Conservation (phyloP, 257 asterid species). For the Ehretia macrophylla region DNA sequence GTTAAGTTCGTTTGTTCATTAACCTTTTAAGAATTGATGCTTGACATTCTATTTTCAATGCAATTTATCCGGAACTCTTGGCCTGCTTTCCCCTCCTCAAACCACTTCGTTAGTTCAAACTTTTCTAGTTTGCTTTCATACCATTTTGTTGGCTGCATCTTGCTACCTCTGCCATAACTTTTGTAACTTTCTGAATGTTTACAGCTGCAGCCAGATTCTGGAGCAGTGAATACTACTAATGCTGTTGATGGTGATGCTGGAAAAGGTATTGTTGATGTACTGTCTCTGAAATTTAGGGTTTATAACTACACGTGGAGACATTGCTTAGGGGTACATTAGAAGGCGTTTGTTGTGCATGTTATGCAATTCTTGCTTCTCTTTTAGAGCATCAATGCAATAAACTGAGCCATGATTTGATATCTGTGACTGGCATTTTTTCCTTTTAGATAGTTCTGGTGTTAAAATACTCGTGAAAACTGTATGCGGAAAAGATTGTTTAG, state of each 20-base stretch:
- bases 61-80: conserved; percentile 58
- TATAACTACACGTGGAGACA: background rate
- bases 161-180: background rate
- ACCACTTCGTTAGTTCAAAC: conserved; percentile 39
- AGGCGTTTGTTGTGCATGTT: too few relatives aligned
- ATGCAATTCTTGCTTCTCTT: too few relatives aligned
- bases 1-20: background rate
- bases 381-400: too few relatives aligned
- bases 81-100: conserved; percentile 61
- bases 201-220: conserved; percentile 41
- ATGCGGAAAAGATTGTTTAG: too few relatives aligned
- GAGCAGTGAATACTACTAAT: conserved; percentile 29
- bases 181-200: background rate
- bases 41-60: background rate
- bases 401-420: too few relatives aligned
- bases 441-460: too few relatives aligned
- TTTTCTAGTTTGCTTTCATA: conserved; percentile 8
- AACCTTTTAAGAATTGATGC: background rate
- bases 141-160: background rate
- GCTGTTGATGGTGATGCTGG: conserved; percentile 32
- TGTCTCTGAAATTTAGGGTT: background rate
- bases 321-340: background rate
- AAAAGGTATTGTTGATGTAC: conserved; percentile 40
- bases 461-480: too few relatives aligned
- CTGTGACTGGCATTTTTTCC: too few relatives aligned